Conservation (phyloP, 805 yeast species). For the Yamadazyma ubonensis region DNA sequence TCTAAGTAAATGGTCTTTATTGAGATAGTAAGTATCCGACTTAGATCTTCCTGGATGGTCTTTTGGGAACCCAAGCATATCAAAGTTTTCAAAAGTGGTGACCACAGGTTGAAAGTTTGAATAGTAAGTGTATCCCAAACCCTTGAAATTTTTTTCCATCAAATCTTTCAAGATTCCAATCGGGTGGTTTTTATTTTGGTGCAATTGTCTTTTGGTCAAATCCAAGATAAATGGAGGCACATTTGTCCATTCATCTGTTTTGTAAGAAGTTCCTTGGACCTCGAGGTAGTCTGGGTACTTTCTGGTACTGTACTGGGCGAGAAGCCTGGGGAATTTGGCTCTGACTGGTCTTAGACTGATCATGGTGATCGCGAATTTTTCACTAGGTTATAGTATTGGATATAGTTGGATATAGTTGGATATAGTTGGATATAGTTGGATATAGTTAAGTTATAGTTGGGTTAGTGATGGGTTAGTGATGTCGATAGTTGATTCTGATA, state of each 20-base stretch:
- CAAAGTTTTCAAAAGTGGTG: constrained; percentile 80
- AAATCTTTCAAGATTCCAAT: constrained; percentile 78
- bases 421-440: too few relatives aligned
- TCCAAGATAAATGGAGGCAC: constrained; percentile 71
- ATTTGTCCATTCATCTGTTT: constrained; percentile 80
- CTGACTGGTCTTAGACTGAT: too few relatives aligned
- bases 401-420: too few relatives aligned
- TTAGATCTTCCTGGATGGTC: constrained; percentile 94
- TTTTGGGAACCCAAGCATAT: constrained; percentile 82
- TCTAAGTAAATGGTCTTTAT: constrained; percentile 67
- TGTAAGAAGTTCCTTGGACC: constrained; percentile 51
- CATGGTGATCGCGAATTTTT: too few relatives aligned
- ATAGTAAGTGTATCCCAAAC: constrained; percentile 72
- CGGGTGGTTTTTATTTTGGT: constrained; percentile 76
- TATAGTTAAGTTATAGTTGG: too few relatives aligned
- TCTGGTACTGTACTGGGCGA: background rate
- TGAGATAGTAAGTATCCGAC: constrained; percentile 90
- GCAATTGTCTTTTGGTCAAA: constrained; percentile 70
- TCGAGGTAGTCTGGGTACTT: constrained; percentile 24
- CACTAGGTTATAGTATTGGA: too few relatives aligned
- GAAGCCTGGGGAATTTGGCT: too few relatives aligned
- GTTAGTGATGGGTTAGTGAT: too few relatives aligned
- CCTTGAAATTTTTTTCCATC: constrained; percentile 65
- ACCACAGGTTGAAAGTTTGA: constrained; percentile 84
- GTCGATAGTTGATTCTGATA: too few relatives aligned